phyloP scores from a whole-genome alignment of 345 rosid species.

The Heritiera fomes region DNA sequence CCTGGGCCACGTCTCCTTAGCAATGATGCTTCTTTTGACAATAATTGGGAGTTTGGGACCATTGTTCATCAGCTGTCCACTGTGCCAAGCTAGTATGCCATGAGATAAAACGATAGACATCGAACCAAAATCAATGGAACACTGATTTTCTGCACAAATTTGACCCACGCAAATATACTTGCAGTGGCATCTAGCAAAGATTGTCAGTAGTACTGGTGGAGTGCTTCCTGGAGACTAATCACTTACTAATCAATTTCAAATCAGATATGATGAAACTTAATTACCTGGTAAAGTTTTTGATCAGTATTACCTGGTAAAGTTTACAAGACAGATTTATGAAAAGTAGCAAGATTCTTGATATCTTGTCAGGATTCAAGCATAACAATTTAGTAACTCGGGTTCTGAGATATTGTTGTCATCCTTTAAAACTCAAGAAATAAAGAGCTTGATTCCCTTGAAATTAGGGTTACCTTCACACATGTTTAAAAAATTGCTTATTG shows the following conservation, averaged over 20 bases:
- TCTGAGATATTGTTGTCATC: neutral
- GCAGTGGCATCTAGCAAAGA: neutral
- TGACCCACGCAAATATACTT: neutral
- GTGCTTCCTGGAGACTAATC: neutral
- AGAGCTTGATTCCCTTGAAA: conserved; percentile 8
- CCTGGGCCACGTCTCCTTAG: neutral
- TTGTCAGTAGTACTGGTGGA: neutral
- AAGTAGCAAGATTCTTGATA: neutral
- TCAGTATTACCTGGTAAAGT: neutral
- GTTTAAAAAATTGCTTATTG: neutral
- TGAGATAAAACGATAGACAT: neutral
- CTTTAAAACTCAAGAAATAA: neutral
- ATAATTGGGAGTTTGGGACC: neutral
- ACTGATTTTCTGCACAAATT: neutral
- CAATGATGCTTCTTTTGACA: neutral
- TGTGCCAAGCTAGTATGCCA: neutral
- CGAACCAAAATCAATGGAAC: neutral
- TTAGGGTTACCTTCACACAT: neutral
- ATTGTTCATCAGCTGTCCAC: neutral
- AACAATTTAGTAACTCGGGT: neutral
- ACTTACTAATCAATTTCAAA: neutral
- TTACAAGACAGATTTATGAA: neutral
- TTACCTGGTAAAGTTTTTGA: neutral
- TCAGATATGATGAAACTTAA: neutral
- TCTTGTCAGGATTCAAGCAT: neutral